Conservation (phyloP, 768 basidiomycete species). For the Jaapia argillacea region DNA sequence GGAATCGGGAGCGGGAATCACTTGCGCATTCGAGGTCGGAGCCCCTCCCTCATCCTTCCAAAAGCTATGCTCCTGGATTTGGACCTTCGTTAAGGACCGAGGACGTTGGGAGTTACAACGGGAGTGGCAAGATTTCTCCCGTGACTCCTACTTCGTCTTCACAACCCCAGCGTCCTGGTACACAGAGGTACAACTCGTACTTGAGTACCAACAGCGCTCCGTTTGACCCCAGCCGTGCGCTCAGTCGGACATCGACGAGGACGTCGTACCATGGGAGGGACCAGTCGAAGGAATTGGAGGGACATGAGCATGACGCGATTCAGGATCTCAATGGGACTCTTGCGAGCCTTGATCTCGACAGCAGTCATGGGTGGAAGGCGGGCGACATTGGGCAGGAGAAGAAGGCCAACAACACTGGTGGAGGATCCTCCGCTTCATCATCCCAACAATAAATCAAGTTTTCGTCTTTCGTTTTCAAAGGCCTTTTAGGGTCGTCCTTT, state of each 20-base stretch:
- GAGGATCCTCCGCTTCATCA: no score
- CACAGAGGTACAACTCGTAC: conserved; percentile 35
- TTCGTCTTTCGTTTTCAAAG: no score
- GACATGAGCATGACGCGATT: conserved; percentile 35
- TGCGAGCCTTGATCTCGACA: conserved; percentile 62
- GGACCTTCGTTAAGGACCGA: conserved; percentile 21
- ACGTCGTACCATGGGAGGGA: neutral
- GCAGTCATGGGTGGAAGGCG: conserved; percentile 6
- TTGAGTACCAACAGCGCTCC: conserved; percentile 24
- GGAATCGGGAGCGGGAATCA: conserved; percentile 28
- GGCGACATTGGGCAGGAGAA: neutral
- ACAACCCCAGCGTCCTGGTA: conserved; percentile 25
- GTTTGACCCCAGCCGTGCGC: conserved; percentile 8
- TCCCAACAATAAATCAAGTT: no score
- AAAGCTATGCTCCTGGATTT: conserved; percentile 43
- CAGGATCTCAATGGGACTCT: conserved; percentile 70
- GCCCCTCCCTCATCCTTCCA: conserved; percentile 35
- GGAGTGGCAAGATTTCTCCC: conserved; percentile 32
- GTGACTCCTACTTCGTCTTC: conserved; percentile 18
- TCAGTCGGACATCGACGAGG: neutral
- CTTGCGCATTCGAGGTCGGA: conserved; percentile 26
- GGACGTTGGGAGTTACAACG: conserved; percentile 18
- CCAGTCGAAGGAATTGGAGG: neutral
- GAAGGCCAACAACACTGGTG: no score
- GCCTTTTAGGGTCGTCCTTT: no score